Percentiles rank a stretch among this genome's conserved stretches.
phyloP scores from a whole-genome alignment of 352 stramenopile species.

The Elongisporangium prolatum region DNA sequence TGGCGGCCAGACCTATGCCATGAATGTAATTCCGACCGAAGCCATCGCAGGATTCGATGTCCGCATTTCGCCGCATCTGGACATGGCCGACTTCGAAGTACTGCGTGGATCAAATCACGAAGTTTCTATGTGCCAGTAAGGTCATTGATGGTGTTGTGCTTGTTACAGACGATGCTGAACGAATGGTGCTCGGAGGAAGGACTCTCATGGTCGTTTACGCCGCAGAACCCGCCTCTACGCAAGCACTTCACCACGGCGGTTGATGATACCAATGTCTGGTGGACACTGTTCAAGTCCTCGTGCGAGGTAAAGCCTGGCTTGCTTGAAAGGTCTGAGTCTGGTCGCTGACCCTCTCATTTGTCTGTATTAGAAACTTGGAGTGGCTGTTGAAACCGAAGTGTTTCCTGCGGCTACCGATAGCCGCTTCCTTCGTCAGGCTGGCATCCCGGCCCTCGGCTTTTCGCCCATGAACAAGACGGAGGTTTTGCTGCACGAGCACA shows the following conservation, averaged over 20 bases:
- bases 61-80: conserved; percentile 88
- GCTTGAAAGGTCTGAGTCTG: too few species aligned
- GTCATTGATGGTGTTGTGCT: background rate
- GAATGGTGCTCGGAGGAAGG: conserved; percentile 87
- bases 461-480: conserved; percentile 91
- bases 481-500: conserved; percentile 93
- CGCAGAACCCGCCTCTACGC: conserved; percentile 26
- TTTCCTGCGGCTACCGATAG: conserved; percentile 93
- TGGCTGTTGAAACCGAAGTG: conserved; percentile 65
- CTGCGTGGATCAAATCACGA: background rate
- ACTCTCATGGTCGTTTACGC: conserved; percentile 80
- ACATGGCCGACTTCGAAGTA: conserved; percentile 78
- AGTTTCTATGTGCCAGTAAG: too few species aligned
- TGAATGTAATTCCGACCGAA: conserved; percentile 93
- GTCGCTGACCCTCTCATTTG: too few species aligned
- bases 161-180: conserved; percentile 79
- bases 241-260: conserved; percentile 63
- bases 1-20: conserved; percentile 73
- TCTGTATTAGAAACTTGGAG: background rate
- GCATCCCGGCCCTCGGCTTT: conserved; percentile 88
- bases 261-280: conserved; percentile 50
- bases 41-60: conserved; percentile 93
- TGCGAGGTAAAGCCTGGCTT: conserved; percentile 25
- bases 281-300: conserved; percentile 45
- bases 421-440: conserved; percentile 86